Base-by-base conservation (phyloP, 352 stramenopile genomes). In the Aphanomyces astaci region DNA sequence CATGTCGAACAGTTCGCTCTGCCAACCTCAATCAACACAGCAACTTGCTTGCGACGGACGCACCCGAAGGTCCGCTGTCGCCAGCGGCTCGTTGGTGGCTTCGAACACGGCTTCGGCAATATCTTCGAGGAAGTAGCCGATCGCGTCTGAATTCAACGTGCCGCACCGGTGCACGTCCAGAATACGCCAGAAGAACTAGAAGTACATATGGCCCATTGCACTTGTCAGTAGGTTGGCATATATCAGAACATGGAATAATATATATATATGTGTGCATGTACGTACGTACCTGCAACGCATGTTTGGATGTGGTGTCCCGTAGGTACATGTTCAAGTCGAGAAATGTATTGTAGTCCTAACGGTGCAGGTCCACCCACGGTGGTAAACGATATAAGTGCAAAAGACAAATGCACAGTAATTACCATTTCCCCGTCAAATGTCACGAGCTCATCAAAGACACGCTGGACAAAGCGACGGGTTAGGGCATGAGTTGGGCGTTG, bases 1-100 rank as follows among this genome's bases (percentile, higher is more conserved):
- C 62, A 68, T 68, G 46, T 68, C 62, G n/a, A 68, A 68, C 3
- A 68, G 32, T 28, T 68, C 62, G 24, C 62, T 68, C 62, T 68
- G 27, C 33, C 11, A 39, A 1, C 13, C 10, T 49, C 10, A 39
- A 17, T 17, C 46, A 39, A 51, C 3, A 32, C 3, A 22, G 17
- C 1, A 43, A 7, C 0, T 40, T 4, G 17, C 5, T 32, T 13
- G 1, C 0, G 13, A 36, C 19, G 13, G 22, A 28, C 43, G 24
- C 25, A 68, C 62, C 39, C 62, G 28, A 24, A 68, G 62, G 3
- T 46, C 27, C 2, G 28, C 19, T 3, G 39, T n/a, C 32, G 57
- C 62, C 4, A 68, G 24, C 0, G 30, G 9, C 24, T n/a, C 5
- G 4, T 11, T 27, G 19, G 43, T 68, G 9, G 48, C 48, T 59